A percentile compares a stretch with the other conserved stretches of the same genome.
These are phyloP conservation scores for Liquidambar formosana DNA, from an alignment of 164 flowering plant species.

Conservation along the genomic window DNA sequence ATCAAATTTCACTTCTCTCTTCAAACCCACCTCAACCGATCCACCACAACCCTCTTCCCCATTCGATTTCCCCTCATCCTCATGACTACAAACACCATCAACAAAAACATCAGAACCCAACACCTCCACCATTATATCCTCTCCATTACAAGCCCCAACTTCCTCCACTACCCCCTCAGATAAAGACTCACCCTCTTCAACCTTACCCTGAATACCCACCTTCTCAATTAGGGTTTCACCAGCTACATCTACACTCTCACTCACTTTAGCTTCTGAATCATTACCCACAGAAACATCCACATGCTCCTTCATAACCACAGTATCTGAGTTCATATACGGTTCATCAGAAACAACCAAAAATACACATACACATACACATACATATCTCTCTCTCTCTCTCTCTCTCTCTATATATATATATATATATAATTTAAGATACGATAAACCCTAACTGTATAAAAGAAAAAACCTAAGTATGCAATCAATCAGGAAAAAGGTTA, in stretches of 20 bases:
- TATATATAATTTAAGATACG: background rate
- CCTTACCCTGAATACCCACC: slow-evolving; percentile 1
- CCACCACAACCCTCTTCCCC: slow-evolving; percentile 11
- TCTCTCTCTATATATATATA: too few relatives aligned
- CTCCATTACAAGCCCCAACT: slow-evolving; percentile 19
- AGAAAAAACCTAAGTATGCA: background rate
- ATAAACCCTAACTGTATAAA: slow-evolving; percentile 7
- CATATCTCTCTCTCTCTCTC: too few relatives aligned
- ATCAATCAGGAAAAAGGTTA: background rate
- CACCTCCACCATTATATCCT: slow-evolving; percentile 35
- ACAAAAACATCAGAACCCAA: slow-evolving; percentile 34
- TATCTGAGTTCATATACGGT: slow-evolving; percentile 13
- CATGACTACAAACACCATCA: slow-evolving; percentile 28
- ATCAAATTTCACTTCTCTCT: background rate
- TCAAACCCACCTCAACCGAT: slow-evolving; percentile 7
- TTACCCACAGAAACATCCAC: slow-evolving; percentile 18
- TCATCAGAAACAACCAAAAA: slow-evolving; percentile 1
- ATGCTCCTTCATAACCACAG: slow-evolving; percentile 35
- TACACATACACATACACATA: background rate
- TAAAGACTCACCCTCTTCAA: slow-evolving; percentile 6
- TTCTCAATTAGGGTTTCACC: slow-evolving; percentile 22
- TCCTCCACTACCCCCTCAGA: slow-evolving; percentile 11
- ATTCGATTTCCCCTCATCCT: slow-evolving; percentile 10
- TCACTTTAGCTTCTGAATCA: slow-evolving; percentile 21
- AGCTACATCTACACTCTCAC: slow-evolving; percentile 7